Evolutionary conservation across 2,329 filamentous ascomycete genomes (phyloP).

Genomic region (Magnaporthiopsis rhizophila): DNA sequence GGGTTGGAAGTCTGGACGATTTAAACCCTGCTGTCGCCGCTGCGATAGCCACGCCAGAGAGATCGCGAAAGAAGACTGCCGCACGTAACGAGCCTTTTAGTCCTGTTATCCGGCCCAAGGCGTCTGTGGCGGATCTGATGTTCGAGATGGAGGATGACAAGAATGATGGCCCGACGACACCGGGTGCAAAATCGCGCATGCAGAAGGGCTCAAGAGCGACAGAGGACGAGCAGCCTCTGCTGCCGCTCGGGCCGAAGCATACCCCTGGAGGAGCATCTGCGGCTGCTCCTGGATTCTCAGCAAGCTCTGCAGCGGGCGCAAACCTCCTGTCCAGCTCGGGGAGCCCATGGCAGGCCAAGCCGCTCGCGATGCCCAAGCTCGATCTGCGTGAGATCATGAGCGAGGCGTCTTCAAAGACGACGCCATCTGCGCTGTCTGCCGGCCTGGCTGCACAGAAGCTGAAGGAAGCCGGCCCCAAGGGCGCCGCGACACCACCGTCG

Average conservation of each 20-base stretch:
- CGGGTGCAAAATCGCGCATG: not conserved
- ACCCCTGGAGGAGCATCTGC: too few relatives aligned
- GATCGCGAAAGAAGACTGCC: constrained; percentile 35
- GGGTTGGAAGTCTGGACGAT: constrained; percentile 60
- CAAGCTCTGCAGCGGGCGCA: not conserved
- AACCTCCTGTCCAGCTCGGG: constrained; percentile 8
- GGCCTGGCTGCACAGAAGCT: constrained; percentile 43
- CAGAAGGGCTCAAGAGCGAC: too few relatives aligned
- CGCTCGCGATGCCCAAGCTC: constrained; percentile 45
- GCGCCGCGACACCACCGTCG: constrained; percentile 20
- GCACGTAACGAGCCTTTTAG: constrained; percentile 50
- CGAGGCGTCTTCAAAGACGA: constrained; percentile 37
- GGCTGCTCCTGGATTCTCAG: not conserved
- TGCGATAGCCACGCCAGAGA: constrained; percentile 34
- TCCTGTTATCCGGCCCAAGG: constrained; percentile 60
- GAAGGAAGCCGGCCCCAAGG: constrained; percentile 28
- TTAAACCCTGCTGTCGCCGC: constrained; percentile 21
- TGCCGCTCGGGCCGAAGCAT: too few relatives aligned
- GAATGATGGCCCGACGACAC: constrained; percentile 2
- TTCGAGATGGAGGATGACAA: constrained; percentile 88
- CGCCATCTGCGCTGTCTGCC: constrained; percentile 43
- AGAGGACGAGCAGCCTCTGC: too few relatives aligned
- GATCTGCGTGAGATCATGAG: constrained; percentile 72
- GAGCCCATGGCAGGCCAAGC: constrained; percentile 6
- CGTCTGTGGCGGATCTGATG: constrained; percentile 69